Base-by-base conservation (phyloP, 1,284 basidiomycete genomes). In the Rhodotorula glutinis region DNA sequence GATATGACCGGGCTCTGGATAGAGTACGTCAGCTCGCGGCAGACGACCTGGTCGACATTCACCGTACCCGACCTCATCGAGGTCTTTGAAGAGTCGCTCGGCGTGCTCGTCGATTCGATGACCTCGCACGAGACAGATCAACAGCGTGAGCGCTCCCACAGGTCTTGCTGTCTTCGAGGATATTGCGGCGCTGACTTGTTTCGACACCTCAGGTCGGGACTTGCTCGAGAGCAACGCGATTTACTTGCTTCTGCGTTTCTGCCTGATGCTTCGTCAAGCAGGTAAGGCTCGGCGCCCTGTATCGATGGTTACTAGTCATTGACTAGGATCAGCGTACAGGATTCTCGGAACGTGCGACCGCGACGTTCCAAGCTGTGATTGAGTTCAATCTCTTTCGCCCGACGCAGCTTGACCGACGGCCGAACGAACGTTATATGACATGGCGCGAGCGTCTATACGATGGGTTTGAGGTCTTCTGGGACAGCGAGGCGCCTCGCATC, bases 201-300 rank as follows among this genome's bases (percentile, higher is more conserved):
- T 19, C 13, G n/a, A 47, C 41, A 16, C 14, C 16, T 14, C 63
- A 69, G 79, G 81, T 30, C 81, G 78, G 57, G 87, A 90, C 60
- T 65, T 86, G 13, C 81, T 82, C 21, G 84, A 82, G 74, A 76
- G 90, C 51, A 82, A 89, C 67, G 78, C 87, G 21, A 82, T 91
- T 63, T 91, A 77, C 47, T 65, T 76, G 14, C 75, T 77, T 59
- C 69, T 75, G 21, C 71, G 75, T 11, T 60, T 88, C 86, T 83
- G 89, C 60, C 53, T 60, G 17, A 59, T 59, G 58, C 49, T 59
- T 9, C 58, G 58, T 2, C 58, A 59, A 30, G 58, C 58, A 8
- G 49, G 58, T 52, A 4, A 25, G 38, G 23, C 38, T 11, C 10
- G 10, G 3, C 13, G 13, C 38, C 33, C 30, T 27, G n/a, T n/a